Evolutionary conservation across 2,329 filamentous ascomycete species (phyloP), one percentile per base, ranked within the genome.

Genomic region (Neurospora sp.): DNA sequence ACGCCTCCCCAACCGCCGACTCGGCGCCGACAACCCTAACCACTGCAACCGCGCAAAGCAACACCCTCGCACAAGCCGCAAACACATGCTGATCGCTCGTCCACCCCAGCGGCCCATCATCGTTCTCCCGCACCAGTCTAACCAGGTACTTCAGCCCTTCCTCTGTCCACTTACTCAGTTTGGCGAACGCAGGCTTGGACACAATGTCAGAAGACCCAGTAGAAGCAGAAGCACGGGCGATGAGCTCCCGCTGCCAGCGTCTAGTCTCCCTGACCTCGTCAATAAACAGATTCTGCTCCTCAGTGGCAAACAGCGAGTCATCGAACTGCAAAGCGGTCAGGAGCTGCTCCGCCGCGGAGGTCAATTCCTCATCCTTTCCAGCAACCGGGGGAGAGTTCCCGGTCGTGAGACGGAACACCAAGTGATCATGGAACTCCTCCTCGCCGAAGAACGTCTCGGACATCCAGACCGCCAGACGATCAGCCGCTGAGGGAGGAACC

Each of bases 281-380:
- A 67, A 95, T 83, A 78, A 93, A 98, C n/a, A 97, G 84, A 77
- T 99, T 99, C 78, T 97, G 93, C 78, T 96, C 94, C 80, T 99
- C 96, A 70, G 93, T 86, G 0, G 87, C 90, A 78, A 99, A 99
- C 0, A 99, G 86, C 3, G 89, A 84, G 72, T 89, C 87, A 76
- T 92, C 87, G 74, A 85, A 82, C 69, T 81, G 79, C 75, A 88
- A 78, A 4, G 86, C 84, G 9, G 77, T 72, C 3, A 76, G 72
- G 23, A 90, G 80, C 70, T 84, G 82, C 1, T 74, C 68, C 33
- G 76, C 76, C 0, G 82, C 81, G 0, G 81, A 68, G 5, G 73
- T 58, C 76, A 78, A 77, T 4, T 72, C 66, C 3, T n/a, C 6
- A 23, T 19, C 15, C 67, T 52, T 66, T 68, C 68, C 68, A 70